phyloP scores from a whole-genome alignment of 257 asterid genomes.

The Fraxinus americana region DNA sequence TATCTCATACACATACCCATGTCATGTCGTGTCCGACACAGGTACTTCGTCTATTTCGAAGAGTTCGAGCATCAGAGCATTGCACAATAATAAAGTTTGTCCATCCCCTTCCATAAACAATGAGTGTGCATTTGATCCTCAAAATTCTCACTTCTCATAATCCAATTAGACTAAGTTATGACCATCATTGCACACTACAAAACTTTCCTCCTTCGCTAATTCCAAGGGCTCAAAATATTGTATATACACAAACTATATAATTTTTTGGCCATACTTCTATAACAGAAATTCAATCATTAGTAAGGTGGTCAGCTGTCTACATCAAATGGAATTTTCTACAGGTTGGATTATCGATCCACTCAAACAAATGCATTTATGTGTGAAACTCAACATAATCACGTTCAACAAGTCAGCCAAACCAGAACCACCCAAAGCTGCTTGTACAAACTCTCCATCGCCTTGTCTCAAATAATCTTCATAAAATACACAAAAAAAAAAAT shows the following conservation, averaged over 20 bases:
- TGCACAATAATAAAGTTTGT: neutral
- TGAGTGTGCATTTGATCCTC: neutral
- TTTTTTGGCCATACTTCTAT: neutral
- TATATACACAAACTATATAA: neutral
- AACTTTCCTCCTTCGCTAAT: neutral
- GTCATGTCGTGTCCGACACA: too few species aligned
- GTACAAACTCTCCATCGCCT: constrained; percentile 2
- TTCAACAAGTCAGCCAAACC: constrained; percentile 9
- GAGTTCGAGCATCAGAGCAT: neutral
- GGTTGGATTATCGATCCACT: neutral
- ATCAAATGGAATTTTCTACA: neutral
- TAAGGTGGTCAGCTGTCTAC: neutral
- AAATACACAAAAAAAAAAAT: neutral
- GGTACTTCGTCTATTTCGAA: too few species aligned
- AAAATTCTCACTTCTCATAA: neutral
- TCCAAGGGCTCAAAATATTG: neutral
- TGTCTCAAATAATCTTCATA: neutral
- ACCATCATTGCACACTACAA: constrained; percentile 3
- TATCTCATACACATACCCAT: too few species aligned
- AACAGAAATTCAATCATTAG: neutral
- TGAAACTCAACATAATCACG: constrained; percentile 3
- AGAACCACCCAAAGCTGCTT: constrained; percentile 5
- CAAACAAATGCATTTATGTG: neutral
- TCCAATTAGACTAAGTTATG: constrained; percentile 11
- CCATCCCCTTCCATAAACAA: neutral